A percentile compares a stretch with the other conserved stretches of the same genome.
Conservation (phyloP, 2,329 filamentous ascomycete genomes). For the Trichoderma gracile region DNA sequence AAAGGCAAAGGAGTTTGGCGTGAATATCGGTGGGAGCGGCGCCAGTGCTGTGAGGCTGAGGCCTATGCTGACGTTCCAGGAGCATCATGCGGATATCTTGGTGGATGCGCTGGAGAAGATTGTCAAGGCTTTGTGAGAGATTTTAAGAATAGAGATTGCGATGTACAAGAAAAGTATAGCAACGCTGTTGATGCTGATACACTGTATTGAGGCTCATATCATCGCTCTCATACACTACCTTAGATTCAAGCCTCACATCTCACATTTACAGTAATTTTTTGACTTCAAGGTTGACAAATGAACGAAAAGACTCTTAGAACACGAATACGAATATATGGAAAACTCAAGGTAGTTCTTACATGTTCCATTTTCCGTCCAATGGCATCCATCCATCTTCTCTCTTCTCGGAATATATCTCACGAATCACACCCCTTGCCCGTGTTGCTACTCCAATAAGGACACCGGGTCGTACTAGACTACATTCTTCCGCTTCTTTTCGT, state of each 20-base stretch:
- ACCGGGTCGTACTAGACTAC: neutral
- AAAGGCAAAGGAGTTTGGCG: constrained; percentile 74
- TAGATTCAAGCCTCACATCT: too few species aligned
- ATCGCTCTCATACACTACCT: too few species aligned
- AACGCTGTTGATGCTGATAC: neutral
- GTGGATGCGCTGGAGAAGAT: constrained; percentile 77
- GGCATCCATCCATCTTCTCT: neutral
- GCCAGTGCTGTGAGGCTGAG: constrained; percentile 73
- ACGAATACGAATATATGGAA: too few species aligned
- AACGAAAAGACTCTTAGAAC: too few species aligned
- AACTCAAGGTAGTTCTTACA: too few species aligned
- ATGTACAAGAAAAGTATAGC: neutral
- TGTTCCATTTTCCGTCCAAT: neutral
- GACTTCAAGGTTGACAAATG: too few species aligned
- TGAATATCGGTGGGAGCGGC: constrained; percentile 87
- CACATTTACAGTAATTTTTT: too few species aligned
- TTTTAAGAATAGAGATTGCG: neutral
- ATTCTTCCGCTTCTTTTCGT: neutral
- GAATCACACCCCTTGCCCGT: neutral
- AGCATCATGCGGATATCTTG: constrained; percentile 85
- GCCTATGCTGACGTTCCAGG: constrained; percentile 91
- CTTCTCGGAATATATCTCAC: neutral
- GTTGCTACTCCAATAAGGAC: constrained; percentile 7
- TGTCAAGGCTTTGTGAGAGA: constrained; percentile 48
- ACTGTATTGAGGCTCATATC: too few species aligned